Conservation (phyloP, 1,284 basidiomycete species). For the Moesziomyces globuligerus region DNA sequence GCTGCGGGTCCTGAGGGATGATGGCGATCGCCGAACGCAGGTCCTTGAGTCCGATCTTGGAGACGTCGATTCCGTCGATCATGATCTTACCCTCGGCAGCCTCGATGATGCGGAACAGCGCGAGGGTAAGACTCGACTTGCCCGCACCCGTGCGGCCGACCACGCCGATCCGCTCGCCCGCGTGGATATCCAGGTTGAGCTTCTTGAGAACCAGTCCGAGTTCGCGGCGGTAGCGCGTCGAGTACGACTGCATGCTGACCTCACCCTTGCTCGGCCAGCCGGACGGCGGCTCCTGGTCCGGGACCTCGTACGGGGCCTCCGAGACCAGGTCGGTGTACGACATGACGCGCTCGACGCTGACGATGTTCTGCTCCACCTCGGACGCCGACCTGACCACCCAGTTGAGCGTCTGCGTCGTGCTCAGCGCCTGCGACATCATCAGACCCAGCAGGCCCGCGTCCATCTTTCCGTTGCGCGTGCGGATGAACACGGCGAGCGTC, state of each 20-base stretch:
- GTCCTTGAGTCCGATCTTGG: slow-evolving; percentile 83
- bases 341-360: slow-evolving; percentile 74
- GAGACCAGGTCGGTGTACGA: slow-evolving; percentile 77
- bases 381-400: slow-evolving; percentile 90
- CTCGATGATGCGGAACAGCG: slow-evolving; percentile 72
- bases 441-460: slow-evolving; percentile 92
- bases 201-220: slow-evolving; percentile 81
- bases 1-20: slow-evolving; percentile 79
- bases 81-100: slow-evolving; percentile 79
- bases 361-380: slow-evolving; percentile 93
- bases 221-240: slow-evolving; percentile 82
- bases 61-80: slow-evolving; percentile 85
- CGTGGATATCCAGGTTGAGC: slow-evolving; percentile 74
- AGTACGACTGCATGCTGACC: slow-evolving; percentile 83
- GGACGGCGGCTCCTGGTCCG: slow-evolving; percentile 58
- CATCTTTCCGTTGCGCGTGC: slow-evolving; percentile 71
- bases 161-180: slow-evolving; percentile 77
- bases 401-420: slow-evolving; percentile 71
- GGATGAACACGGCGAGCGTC: slow-evolving; percentile 75
- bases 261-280: slow-evolving; percentile 81
- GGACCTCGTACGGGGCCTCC: slow-evolving; percentile 75
- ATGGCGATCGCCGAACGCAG: slow-evolving; percentile 76
- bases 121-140: slow-evolving; percentile 80
- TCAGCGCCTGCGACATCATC: slow-evolving; percentile 77
- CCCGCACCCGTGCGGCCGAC: slow-evolving; percentile 89